Evolutionary conservation across 805 yeast genomes (phyloP).

Genomic region (Kuraishia borneana): DNA sequence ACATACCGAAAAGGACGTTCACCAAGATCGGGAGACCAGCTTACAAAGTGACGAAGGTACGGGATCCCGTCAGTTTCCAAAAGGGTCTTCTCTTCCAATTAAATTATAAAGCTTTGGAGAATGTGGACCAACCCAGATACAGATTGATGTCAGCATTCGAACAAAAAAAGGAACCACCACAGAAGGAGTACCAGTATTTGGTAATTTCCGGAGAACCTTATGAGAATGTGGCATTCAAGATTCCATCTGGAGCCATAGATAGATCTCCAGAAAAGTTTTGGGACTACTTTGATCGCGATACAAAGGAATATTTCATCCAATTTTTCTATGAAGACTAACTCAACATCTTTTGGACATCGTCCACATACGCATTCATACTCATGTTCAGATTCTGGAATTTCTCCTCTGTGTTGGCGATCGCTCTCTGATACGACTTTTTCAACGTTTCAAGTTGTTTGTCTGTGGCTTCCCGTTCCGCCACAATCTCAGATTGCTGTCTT

Average conservation of each 20-base stretch:
- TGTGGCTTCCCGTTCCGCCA: background rate
- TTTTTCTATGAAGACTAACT: constrained; percentile 30
- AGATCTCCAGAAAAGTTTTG: constrained; percentile 26
- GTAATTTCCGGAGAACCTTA: constrained; percentile 87
- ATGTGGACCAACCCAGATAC: constrained; percentile 42
- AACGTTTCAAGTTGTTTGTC: background rate
- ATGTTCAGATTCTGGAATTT: background rate
- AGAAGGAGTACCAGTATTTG: constrained; percentile 52
- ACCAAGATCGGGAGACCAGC: constrained; percentile 65
- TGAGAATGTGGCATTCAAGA: constrained; percentile 64
- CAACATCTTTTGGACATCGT: background rate
- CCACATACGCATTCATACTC: background rate
- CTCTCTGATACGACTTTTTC: background rate
- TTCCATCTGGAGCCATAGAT: constrained; percentile 52
- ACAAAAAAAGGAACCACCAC: constrained; percentile 32
- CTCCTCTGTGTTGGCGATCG: background rate
- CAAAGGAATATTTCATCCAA: constrained; percentile 61
- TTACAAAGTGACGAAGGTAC: constrained; percentile 53
- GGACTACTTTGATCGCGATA: constrained; percentile 67
- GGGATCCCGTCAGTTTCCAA: constrained; percentile 46
- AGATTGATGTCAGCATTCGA: constrained; percentile 76
- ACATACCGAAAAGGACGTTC: constrained; percentile 35
- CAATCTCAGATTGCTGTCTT: background rate
- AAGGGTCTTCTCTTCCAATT: constrained; percentile 59
- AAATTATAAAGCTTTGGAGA: constrained; percentile 37